Percentiles rank a stretch among this genome's conserved stretches.
phyloP scores from a whole-genome alignment of 2,329 filamentous ascomycete genomes.

The Pseudomassariella vexata region DNA sequence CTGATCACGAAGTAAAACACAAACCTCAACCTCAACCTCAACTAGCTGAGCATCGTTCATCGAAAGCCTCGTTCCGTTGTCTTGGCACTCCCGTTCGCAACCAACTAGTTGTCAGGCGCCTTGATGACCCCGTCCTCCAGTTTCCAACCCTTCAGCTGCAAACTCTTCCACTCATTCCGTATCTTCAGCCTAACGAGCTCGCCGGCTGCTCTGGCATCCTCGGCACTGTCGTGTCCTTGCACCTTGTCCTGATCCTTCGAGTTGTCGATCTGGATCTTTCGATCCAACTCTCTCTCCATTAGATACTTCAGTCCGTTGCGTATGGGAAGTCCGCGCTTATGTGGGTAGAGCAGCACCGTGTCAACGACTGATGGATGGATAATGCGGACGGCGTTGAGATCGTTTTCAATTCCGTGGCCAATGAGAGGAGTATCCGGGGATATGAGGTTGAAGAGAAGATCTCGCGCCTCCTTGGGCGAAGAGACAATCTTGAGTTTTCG shows the following conservation, averaged over 20 bases:
- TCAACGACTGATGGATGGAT: slow-evolving; percentile 83
- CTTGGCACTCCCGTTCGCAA: no score
- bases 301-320: slow-evolving; percentile 74
- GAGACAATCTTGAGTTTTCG: slow-evolving; percentile 64
- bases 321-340: slow-evolving; percentile 68
- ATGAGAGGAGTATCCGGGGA: slow-evolving; percentile 76
- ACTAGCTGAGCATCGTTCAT: no score
- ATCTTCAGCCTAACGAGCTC: slow-evolving; percentile 74
- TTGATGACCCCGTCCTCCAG: slow-evolving; percentile 44
- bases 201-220: slow-evolving; percentile 85
- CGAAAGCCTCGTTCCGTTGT: no score
- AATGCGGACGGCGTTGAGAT: slow-evolving; percentile 78
- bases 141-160: slow-evolving; percentile 64
- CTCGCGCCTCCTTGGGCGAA: slow-evolving; percentile 68
- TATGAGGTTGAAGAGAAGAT: slow-evolving; percentile 70
- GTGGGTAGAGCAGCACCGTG: slow-evolving; percentile 78
- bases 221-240: slow-evolving; percentile 81
- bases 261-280: slow-evolving; percentile 71
- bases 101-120: slow-evolving; percentile 31
- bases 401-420: slow-evolving; percentile 92
- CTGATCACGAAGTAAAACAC: no score
- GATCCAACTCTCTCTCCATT: slow-evolving; percentile 61
- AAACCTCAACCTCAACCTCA: no score
- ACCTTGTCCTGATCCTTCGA: slow-evolving; percentile 31
- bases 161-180: slow-evolving; percentile 60